Evolutionary conservation across 2,329 filamentous ascomycete genomes (phyloP).

Genomic region (Cladosporium austrohemisphaericum): DNA sequence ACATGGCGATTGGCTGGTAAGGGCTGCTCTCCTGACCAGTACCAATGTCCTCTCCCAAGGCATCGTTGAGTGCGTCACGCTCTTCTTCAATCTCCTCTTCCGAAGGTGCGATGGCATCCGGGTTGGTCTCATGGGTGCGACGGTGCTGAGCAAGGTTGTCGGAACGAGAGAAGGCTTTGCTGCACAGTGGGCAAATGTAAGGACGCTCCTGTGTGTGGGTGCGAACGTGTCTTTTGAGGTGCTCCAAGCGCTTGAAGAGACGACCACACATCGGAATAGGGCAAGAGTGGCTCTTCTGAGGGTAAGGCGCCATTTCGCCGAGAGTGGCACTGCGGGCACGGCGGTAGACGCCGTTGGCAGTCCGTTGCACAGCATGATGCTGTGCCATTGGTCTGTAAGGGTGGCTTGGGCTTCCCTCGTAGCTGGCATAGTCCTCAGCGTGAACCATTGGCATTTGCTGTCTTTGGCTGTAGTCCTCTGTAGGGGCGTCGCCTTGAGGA

Average conservation of each 20-base stretch:
- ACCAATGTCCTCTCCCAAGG: constrained; percentile 64
- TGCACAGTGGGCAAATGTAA: constrained; percentile 96
- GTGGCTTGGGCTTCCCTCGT: constrained; percentile 46
- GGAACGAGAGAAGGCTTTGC: constrained; percentile 96
- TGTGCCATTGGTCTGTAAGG: constrained; percentile 46
- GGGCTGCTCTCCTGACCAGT: constrained; percentile 21
- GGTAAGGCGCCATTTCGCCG: constrained; percentile 94
- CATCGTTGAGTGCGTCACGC: constrained; percentile 71
- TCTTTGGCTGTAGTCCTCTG: constrained; percentile 67
- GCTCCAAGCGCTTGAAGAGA: constrained; percentile 97
- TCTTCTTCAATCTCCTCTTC: constrained; percentile 88
- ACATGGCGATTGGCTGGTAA: constrained; percentile 30
- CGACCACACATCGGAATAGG: constrained; percentile 97
- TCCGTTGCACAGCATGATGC: constrained; percentile 57
- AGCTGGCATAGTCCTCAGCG: constrained; percentile 66
- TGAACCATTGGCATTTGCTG: constrained; percentile 62
- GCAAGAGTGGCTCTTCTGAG: constrained; percentile 96
- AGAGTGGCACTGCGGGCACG: constrained; percentile 91
- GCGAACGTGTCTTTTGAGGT: constrained; percentile 97
- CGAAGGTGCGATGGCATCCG: constrained; percentile 60
- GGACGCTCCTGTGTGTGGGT: constrained; percentile 99
- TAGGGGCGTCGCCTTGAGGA: constrained; percentile 71
- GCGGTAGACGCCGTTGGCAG: constrained; percentile 70
- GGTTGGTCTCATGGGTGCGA: constrained; percentile 75
- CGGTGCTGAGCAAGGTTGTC: constrained; percentile 96